These are phyloP conservation scores for Meredithiella fracta DNA, from an alignment of 2,329 filamentous ascomycete genomes.

Conservation along the genomic window DNA sequence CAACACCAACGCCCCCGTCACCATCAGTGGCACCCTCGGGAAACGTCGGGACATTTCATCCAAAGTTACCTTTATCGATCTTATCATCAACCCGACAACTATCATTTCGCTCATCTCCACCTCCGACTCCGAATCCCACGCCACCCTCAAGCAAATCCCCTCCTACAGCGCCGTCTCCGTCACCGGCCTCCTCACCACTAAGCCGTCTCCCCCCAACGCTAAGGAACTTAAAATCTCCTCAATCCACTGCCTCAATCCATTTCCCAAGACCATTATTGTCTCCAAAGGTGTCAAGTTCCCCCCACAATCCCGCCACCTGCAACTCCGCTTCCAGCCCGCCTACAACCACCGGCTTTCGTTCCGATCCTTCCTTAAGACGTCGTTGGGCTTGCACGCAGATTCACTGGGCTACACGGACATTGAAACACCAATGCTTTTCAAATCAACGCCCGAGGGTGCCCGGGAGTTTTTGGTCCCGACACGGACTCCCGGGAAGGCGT, in stretches of 20 bases:
- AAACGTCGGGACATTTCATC: constrained; percentile 51
- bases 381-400: constrained; percentile 37
- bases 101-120: constrained; percentile 24
- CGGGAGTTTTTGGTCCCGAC: constrained; percentile 90
- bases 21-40: constrained; percentile 54
- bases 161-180: constrained; percentile 37
- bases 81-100: constrained; percentile 24
- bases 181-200: constrained; percentile 23
- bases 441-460: constrained; percentile 90
- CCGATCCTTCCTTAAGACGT: constrained; percentile 42
- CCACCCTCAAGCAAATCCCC: constrained; percentile 29
- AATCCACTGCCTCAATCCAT: constrained; percentile 53
- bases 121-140: constrained; percentile 23
- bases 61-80: constrained; percentile 53
- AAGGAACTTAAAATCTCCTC: constrained; percentile 23
- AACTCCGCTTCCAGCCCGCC: constrained; percentile 57
- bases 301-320: constrained; percentile 61
- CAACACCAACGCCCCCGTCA: constrained; percentile 10
- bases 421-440: constrained; percentile 89
- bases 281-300: constrained; percentile 59
- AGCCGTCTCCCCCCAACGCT: constrained; percentile 16
- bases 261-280: constrained; percentile 61
- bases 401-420: constrained; percentile 54
- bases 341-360: constrained; percentile 54
- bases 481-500: constrained; percentile 56